A percentile compares a stretch with the other conserved stretches of the same genome.
These are phyloP conservation scores for Scedosporium apiospermum DNA, from an alignment of 2,329 filamentous ascomycete genomes.

Conservation along the genomic window DNA sequence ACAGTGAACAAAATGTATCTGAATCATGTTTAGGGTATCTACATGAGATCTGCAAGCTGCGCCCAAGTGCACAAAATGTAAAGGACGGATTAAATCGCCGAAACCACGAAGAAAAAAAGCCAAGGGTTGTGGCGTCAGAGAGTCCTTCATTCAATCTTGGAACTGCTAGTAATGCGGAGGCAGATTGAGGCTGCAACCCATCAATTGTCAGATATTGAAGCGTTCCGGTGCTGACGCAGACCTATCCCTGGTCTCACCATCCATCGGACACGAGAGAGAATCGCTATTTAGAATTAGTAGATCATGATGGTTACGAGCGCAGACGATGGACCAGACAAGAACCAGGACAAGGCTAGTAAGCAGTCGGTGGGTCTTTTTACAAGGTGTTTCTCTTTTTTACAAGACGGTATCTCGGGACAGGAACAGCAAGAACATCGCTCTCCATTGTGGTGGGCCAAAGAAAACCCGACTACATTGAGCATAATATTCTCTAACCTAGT, in stretches of 20 bases:
- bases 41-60: too few relatives aligned
- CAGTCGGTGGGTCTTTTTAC: background rate
- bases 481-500: conserved; percentile 23
- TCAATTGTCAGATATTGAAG: conserved; percentile 33
- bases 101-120: conserved; percentile 29
- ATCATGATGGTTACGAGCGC: too few relatives aligned
- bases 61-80: conserved; percentile 28
- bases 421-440: conserved; percentile 5
- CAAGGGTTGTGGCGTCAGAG: conserved; percentile 46
- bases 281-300: too few relatives aligned
- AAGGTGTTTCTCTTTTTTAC: background rate
- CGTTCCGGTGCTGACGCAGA: conserved; percentile 30
- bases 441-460: background rate
- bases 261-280: background rate
- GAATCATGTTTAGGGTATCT: background rate
- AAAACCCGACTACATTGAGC: conserved; percentile 7
- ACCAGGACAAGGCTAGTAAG: too few relatives aligned
- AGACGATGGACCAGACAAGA: too few relatives aligned
- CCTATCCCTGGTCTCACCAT: background rate
- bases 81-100: conserved; percentile 56
- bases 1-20: background rate
- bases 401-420: background rate
- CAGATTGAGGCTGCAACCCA: conserved; percentile 48
- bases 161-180: conserved; percentile 42
- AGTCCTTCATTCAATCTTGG: conserved; percentile 49